Evolutionary conservation across 345 rosid species (phyloP).

Genomic region (Dipteronia sinensis): DNA sequence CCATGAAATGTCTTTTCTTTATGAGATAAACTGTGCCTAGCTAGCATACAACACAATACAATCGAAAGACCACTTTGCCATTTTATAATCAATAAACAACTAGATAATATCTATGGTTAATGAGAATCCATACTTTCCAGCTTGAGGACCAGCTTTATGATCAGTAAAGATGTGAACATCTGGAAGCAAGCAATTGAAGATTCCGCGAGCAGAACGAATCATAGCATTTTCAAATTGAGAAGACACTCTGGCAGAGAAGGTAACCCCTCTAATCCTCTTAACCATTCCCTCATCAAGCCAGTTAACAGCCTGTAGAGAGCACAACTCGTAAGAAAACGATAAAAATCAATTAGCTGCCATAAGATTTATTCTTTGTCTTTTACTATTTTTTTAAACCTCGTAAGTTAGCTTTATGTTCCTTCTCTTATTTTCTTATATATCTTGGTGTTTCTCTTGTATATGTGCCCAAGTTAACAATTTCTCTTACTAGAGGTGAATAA

Average conservation of each 20-base stretch:
- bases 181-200: slow-evolving; percentile 78
- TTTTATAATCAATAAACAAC: no score
- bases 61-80: neutral
- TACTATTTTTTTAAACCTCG: neutral
- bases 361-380: neutral
- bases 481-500: neutral
- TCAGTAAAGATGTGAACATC: slow-evolving; percentile 81
- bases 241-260: slow-evolving; percentile 79
- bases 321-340: slow-evolving; percentile 18
- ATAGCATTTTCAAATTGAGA: slow-evolving; percentile 71
- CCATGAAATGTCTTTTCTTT: slow-evolving; percentile 16
- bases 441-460: neutral
- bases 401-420: neutral
- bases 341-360: neutral
- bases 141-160: slow-evolving; percentile 66
- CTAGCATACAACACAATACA: neutral
- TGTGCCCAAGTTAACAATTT: no score
- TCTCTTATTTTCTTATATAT: neutral
- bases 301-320: slow-evolving; percentile 53
- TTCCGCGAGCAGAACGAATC: slow-evolving; percentile 85
- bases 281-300: slow-evolving; percentile 94
- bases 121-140: slow-evolving; percentile 76
- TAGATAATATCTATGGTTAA: neutral
- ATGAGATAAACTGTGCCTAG: slow-evolving; percentile 13
- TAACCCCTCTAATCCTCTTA: slow-evolving; percentile 80